Evolutionary conservation across 768 basidiomycete species (phyloP).

Genomic region (Boletus pseudopeckii): DNA sequence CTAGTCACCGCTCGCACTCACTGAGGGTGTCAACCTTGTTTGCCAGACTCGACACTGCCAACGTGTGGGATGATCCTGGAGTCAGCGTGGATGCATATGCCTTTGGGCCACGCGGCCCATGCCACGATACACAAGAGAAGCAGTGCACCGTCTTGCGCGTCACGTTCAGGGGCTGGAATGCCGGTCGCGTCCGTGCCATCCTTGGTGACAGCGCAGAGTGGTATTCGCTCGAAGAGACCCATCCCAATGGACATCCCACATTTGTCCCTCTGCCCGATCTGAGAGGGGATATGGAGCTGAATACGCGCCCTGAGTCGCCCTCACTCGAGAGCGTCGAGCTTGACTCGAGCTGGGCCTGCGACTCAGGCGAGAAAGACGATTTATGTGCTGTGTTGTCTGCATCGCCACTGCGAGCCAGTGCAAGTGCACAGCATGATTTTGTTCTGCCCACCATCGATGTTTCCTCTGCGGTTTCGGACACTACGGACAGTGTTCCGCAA

Average conservation of each 20-base stretch:
- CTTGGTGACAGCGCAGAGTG: slow-evolving; percentile 74
- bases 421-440: slow-evolving; percentile 63
- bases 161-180: slow-evolving; percentile 72
- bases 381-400: slow-evolving; percentile 3
- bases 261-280: background rate
- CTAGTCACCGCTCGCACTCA: slow-evolving; percentile 51
- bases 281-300: background rate
- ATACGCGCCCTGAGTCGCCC: background rate
- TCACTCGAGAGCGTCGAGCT: slow-evolving; percentile 7
- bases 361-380: slow-evolving; percentile 5
- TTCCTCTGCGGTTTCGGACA: slow-evolving; percentile 44
- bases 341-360: slow-evolving; percentile 6
- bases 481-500: background rate
- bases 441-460: slow-evolving; percentile 77
- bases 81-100: slow-evolving; percentile 58
- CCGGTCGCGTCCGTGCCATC: slow-evolving; percentile 57
- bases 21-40: slow-evolving; percentile 68
- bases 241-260: slow-evolving; percentile 11
- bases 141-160: slow-evolving; percentile 66
- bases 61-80: slow-evolving; percentile 54
- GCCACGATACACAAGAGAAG: slow-evolving; percentile 34
- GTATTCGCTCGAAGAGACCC: slow-evolving; percentile 67
- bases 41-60: slow-evolving; percentile 61
- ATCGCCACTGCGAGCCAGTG: slow-evolving; percentile 24
- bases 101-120: slow-evolving; percentile 49